Evolutionary conservation across 2,329 filamentous ascomycete species (phyloP).

Genomic region (Monilinia polystroma): DNA sequence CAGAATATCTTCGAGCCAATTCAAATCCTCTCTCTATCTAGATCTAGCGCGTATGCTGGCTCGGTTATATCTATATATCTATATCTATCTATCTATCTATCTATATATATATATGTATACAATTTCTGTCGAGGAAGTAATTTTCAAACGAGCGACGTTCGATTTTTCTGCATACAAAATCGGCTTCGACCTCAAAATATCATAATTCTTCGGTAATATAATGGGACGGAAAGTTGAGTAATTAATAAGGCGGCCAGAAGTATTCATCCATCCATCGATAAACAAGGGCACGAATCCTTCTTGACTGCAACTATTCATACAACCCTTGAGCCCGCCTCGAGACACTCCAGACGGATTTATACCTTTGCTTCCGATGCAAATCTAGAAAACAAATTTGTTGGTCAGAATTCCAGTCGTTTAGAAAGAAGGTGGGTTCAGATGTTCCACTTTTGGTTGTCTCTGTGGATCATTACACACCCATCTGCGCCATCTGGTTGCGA

Average conservation of each 20-base stretch:
- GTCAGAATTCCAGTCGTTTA: constrained; percentile 7
- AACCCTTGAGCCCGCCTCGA: constrained; percentile 19
- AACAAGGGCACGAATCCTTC: constrained; percentile 23
- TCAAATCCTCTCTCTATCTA: neutral
- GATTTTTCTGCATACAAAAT: neutral
- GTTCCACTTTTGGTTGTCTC: constrained; percentile 21
- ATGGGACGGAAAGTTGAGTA: constrained; percentile 1
- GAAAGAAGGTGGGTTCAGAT: constrained; percentile 17
- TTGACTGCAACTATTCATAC: constrained; percentile 7
- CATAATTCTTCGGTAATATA: neutral
- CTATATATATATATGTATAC: neutral
- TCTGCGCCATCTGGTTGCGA: neutral
- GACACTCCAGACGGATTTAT: constrained; percentile 20
- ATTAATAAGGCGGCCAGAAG: constrained; percentile 4
- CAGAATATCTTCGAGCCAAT: constrained; percentile 3
- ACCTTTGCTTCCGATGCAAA: constrained; percentile 18
- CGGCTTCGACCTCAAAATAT: neutral
- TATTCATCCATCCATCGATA: constrained; percentile 20
- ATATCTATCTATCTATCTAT: neutral
- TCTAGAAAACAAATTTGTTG: constrained; percentile 7
- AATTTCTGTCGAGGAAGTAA: neutral
- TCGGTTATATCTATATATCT: neutral
- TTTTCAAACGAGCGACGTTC: neutral
- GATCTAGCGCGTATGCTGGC: neutral
- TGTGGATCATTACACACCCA: constrained; percentile 10